Evolutionary conservation across 139 green algal genomes (phyloP), one percentile per base, ranked within the genome.

Genomic region (Coelastrella sp.): DNA sequence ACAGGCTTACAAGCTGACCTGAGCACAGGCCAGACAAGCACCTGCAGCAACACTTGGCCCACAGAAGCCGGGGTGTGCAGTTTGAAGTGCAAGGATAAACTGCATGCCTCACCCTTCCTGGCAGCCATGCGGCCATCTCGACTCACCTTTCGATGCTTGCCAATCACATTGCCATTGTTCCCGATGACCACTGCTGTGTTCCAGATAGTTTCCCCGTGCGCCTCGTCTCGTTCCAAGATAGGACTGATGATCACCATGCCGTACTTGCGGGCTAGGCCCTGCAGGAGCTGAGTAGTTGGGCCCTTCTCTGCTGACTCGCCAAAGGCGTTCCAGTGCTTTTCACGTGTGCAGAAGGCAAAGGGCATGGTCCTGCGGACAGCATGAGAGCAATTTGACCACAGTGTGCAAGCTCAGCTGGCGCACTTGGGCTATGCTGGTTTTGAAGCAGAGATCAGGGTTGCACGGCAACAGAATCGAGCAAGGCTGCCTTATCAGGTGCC

Each of bases 161-260:
- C 97, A 47, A 99, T 96, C 59, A 99, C 92, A 85, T 96, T 97
- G 80, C 97, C 98, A 73, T 96, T 96, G 94, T 98, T 94, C 71
- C 96, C 96, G 0, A 99, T 95, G n/a, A 99, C 97, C 14, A 99
- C 98, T 14, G 98, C 98, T 0, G 98, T 99, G 96, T 99, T 99
- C 98, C 98, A 99, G 10, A 99, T 95, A 1, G 94, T 97, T 60
- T 95, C 96, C 16, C 94, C 94, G 90, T 99, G 98, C 5, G 92
- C 90, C 2, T 85, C 88, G 91, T 99, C 97, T 7, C 96, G 92
- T 94, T 99, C 97, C 66, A 99, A 94, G 76, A 99, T 99, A 22
- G 98, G 96, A 89, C 89, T 88, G 22, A 99, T 86, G 73, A 99
- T 96, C 58, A 99, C 97, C 96, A 99, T 98, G 91, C 93, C 92